phyloP scores from a whole-genome alignment of 2,329 filamentous ascomycete species.

The Ophiosphaerella narmari region DNA sequence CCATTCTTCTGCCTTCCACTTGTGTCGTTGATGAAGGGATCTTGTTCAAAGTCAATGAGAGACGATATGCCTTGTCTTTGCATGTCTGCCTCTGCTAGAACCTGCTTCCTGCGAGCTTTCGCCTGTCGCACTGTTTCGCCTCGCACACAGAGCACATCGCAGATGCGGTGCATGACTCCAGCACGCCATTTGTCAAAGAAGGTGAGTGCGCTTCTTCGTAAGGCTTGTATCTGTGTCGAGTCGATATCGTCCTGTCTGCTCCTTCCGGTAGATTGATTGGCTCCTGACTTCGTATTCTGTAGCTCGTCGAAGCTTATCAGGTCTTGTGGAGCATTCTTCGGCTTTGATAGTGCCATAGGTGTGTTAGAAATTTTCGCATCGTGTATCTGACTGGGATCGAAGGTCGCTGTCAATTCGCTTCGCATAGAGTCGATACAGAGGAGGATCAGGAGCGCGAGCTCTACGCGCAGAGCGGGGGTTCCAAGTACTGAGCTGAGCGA shows the following conservation, averaged over 20 bases:
- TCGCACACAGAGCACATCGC: constrained; percentile 60
- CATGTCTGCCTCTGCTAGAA: constrained; percentile 20
- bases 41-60: constrained; percentile 33
- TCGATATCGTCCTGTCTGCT: constrained; percentile 55
- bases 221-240: constrained; percentile 59
- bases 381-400: constrained; percentile 28
- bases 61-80: constrained; percentile 28
- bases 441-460: constrained; percentile 53
- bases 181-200: constrained; percentile 83
- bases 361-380: constrained; percentile 11
- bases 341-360: constrained; percentile 8
- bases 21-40: constrained; percentile 22
- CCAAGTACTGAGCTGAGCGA: constrained; percentile 46
- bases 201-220: constrained; percentile 69
- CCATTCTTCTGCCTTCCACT: constrained; percentile 13
- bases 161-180: constrained; percentile 69
- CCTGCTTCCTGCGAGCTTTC: constrained; percentile 40
- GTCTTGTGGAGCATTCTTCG: constrained; percentile 17
- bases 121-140: constrained; percentile 34
- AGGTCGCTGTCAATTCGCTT: constrained; percentile 30
- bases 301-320: constrained; percentile 38
- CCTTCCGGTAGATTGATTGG: constrained; percentile 18
- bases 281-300: constrained; percentile 29
- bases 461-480: constrained; percentile 48
- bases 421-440: constrained; percentile 53